A percentile compares a stretch with the other conserved stretches of the same genome.
These are phyloP conservation scores for Blastocystis sp. DNA, from an alignment of 352 stramenopile species.

Conservation along the genomic window DNA sequence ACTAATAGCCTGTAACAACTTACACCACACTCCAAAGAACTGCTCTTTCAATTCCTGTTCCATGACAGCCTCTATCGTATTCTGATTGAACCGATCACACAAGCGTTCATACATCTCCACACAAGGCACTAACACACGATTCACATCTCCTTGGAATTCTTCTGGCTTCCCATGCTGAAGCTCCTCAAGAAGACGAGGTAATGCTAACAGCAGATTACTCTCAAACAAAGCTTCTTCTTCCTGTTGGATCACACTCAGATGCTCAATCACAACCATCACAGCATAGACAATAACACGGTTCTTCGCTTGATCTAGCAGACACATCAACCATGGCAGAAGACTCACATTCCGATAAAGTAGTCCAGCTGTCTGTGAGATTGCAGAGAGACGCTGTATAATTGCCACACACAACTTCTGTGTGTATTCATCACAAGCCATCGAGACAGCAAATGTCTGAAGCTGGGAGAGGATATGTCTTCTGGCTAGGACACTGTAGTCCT, in stretches of 20 bases:
- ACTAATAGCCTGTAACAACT: neutral
- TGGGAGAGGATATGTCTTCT: constrained; percentile 37
- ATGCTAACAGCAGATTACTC: neutral
- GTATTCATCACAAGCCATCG: constrained; percentile 4
- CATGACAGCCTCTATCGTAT: neutral
- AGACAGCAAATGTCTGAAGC: constrained; percentile 19
- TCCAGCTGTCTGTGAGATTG: neutral
- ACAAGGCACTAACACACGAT: constrained; percentile 16
- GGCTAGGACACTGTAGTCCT: constrained; percentile 12
- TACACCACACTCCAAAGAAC: neutral
- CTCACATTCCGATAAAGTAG: neutral
- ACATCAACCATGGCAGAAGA: constrained; percentile 23
- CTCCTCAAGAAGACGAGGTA: neutral
- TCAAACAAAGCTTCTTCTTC: neutral
- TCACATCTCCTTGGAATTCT: neutral
- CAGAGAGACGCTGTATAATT: neutral
- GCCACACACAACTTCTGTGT: constrained; percentile 22
- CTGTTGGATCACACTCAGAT: neutral
- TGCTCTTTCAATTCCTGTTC: neutral
- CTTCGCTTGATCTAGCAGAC: neutral
- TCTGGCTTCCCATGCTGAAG: neutral
- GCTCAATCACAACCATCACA: neutral
- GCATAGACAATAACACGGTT: neutral
- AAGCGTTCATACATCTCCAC: neutral
- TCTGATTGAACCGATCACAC: neutral